Evolutionary conservation across 2,329 filamentous ascomycete species (phyloP), one percentile per base, ranked within the genome.

Genomic region (Chrysosporium keratinophilum): DNA sequence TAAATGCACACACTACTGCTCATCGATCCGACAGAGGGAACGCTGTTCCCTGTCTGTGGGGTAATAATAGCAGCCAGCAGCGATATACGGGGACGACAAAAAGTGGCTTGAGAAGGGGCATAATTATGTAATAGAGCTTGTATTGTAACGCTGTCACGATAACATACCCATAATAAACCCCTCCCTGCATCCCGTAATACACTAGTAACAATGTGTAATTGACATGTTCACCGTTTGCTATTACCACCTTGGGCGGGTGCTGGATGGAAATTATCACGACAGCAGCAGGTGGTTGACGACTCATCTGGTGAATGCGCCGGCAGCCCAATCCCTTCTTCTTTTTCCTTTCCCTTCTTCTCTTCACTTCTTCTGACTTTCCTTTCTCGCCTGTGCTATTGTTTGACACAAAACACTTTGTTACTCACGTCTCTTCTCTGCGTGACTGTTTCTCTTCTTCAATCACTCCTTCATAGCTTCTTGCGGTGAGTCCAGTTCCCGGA

Each of bases 361-460:
- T 57, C 60, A 58, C 57, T 61, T 57, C 43, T 48, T 42, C 37
- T 52, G 39, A 43, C 51, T 43, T 43, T 54, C 44, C 51, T 54
- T 54, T 48, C 45, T 15, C 34, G 9, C 43, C 31, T 11, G 3
- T 42, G 35, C 43, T 42, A 11, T 54, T 52, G 50, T 52, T 52
- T 52, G 50, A 52, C 50, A 40, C 42, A 46, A 45, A 40, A 45
- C 14, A 7, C 20, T 15, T 40, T 46, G 7, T 37, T 43, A 42
- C 15, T 42, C 14, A 33, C 33, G 39, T 12, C 33, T 37, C 7
- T 45, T 52, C 31, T 35, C 11, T 41, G 28, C 35, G 3, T 19
- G 23, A 5, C 37, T 14, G 17, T 40, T 19, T 44, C 46, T 44
- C 12, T 34, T 34, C 42, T 40, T 49, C 31, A 33, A 50, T 55